Conservation (phyloP, 164 flowering plant genomes). For the Tinospora cordifolia region DNA sequence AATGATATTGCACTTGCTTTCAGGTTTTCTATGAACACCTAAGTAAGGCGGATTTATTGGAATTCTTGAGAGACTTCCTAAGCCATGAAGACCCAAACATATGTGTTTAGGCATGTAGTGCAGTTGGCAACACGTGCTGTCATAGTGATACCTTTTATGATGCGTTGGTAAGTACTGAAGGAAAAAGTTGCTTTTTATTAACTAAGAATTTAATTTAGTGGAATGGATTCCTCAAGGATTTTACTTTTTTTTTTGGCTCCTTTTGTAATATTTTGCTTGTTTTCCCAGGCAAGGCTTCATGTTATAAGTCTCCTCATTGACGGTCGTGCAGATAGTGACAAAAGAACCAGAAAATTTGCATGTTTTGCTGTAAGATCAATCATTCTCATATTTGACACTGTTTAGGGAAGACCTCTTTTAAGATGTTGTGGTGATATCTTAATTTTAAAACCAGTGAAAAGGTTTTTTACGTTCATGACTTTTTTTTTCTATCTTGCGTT, state of each 20-base stretch:
- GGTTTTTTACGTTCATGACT: background rate
- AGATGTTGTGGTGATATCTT: background rate
- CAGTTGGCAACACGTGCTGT: slow-evolving; percentile 97
- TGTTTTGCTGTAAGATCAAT: slow-evolving; percentile 79
- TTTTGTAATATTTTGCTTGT: slow-evolving; percentile 5
- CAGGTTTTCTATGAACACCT: slow-evolving; percentile 82
- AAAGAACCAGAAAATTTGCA: slow-evolving; percentile 83
- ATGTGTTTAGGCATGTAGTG: slow-evolving; percentile 92
- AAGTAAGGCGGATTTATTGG: slow-evolving; percentile 54
- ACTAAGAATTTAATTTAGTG: background rate
- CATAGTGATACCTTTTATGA: slow-evolving; percentile 73
- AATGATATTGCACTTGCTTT: slow-evolving; percentile 16
- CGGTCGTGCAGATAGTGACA: slow-evolving; percentile 88
- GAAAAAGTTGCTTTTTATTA: background rate
- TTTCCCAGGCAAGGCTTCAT: slow-evolving; percentile 48
- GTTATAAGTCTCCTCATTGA: slow-evolving; percentile 68
- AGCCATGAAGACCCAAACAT: slow-evolving; percentile 73
- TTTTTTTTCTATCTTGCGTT: background rate
- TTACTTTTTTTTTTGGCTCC: background rate
- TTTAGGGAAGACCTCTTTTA: background rate
- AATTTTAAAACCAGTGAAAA: background rate
- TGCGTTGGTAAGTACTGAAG: slow-evolving; percentile 44
- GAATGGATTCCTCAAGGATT: background rate
- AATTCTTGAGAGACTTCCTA: slow-evolving; percentile 51
- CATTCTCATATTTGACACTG: background rate